phyloP scores from a whole-genome alignment of 108 stramenopile genomes.

The Nannochloropsis granulata region DNA sequence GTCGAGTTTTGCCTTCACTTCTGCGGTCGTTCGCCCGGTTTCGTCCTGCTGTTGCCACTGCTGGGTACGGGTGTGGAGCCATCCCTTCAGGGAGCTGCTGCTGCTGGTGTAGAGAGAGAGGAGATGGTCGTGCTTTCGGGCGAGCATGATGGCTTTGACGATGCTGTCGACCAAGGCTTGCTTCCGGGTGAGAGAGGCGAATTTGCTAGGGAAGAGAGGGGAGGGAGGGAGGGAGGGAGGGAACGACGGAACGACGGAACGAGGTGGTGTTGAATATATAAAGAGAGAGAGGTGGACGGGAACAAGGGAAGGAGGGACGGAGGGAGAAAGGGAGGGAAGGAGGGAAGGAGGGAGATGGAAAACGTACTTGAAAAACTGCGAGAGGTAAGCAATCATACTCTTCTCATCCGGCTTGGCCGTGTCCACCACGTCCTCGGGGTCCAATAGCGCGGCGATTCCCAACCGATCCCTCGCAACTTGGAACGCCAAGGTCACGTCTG shows the following conservation, averaged over 20 bases:
- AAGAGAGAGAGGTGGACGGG: neutral
- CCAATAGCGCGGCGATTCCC: slow-evolving; percentile 17
- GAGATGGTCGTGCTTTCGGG: neutral
- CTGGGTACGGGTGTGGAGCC: neutral
- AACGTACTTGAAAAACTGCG: slow-evolving; percentile 24
- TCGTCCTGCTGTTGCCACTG: neutral
- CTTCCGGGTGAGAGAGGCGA: neutral
- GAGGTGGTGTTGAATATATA: neutral
- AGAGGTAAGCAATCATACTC: slow-evolving; percentile 22
- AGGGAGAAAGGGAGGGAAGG: neutral
- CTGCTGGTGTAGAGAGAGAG: neutral
- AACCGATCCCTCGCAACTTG: neutral
- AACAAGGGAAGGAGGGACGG: neutral
- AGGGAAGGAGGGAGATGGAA: neutral
- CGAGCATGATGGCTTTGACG: neutral
- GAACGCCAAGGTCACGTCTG: slow-evolving; percentile 2
- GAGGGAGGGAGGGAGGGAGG: neutral
- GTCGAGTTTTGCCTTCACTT: neutral
- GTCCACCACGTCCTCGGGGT: slow-evolving; percentile 21
- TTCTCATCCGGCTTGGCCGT: slow-evolving; percentile 25
- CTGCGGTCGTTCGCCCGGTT: neutral
- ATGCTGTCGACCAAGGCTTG: neutral
- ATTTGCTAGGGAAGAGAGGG: neutral
- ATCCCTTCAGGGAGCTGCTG: neutral
- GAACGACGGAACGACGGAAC: neutral